Conservation (phyloP, 1,139 yeast species). For the Groenewaldozyma auringiensis region DNA sequence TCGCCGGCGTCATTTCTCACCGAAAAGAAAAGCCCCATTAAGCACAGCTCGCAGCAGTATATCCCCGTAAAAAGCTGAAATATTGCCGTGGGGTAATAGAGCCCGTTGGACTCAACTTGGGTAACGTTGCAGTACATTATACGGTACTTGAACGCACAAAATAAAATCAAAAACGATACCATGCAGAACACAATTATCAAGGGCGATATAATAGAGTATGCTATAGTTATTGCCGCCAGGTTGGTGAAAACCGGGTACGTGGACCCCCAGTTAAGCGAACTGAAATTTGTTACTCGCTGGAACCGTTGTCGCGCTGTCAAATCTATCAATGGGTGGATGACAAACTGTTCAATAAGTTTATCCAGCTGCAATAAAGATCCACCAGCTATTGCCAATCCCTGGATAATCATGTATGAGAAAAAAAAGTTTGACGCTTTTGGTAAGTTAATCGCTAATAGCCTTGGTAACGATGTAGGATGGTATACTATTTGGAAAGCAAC, state of each 20-base stretch:
- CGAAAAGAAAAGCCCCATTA: slow-evolving; percentile 65
- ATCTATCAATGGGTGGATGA: slow-evolving; percentile 37
- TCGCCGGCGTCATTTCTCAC: slow-evolving; percentile 35
- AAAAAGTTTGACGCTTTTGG: slow-evolving; percentile 82
- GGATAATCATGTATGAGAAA: slow-evolving; percentile 61
- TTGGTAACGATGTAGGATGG: slow-evolving; percentile 66
- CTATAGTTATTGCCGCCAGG: slow-evolving; percentile 66
- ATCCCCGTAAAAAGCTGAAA: slow-evolving; percentile 71
- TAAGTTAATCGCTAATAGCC: slow-evolving; percentile 60
- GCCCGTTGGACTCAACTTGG: slow-evolving; percentile 62
- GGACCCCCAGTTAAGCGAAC: slow-evolving; percentile 64
- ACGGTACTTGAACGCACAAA: slow-evolving; percentile 58
- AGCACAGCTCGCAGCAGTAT: slow-evolving; percentile 68
- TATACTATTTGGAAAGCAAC: slow-evolving; percentile 57
- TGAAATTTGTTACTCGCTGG: slow-evolving; percentile 24
- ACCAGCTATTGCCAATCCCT: slow-evolving; percentile 69
- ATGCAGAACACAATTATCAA: slow-evolving; percentile 57
- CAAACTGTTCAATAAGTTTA: slow-evolving; percentile 11
- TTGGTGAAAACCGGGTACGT: slow-evolving; percentile 68
- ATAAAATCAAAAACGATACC: slow-evolving; percentile 49
- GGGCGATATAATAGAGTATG: slow-evolving; percentile 74
- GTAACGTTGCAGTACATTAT: slow-evolving; percentile 42
- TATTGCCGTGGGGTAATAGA: slow-evolving; percentile 63
- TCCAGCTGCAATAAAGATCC: slow-evolving; percentile 13
- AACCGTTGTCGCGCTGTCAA: slow-evolving; percentile 12